phyloP scores from a whole-genome alignment of 2,329 filamentous ascomycete species.

The Talaromyces rugulosus region DNA sequence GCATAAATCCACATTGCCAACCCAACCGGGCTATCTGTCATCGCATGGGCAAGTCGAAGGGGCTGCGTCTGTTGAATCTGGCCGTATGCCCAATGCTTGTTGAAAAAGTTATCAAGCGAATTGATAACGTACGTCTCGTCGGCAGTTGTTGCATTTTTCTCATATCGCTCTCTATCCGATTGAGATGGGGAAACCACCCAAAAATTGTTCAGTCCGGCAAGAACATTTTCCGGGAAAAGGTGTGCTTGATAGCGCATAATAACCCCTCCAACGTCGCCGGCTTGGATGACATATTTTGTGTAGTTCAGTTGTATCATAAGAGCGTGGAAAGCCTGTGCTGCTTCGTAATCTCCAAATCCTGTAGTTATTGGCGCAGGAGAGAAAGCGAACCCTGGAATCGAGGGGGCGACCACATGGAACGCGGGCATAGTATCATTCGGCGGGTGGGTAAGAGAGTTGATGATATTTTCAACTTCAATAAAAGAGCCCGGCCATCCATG shows the following conservation, averaged over 20 bases:
- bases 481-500: slow-evolving; percentile 72
- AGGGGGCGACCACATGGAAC: slow-evolving; percentile 53
- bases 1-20: slow-evolving; percentile 77
- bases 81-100: slow-evolving; percentile 47
- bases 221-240: slow-evolving; percentile 53
- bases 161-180: slow-evolving; percentile 17
- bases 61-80: slow-evolving; percentile 63
- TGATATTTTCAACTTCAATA: slow-evolving; percentile 60
- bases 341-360: slow-evolving; percentile 58
- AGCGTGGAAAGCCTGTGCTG: slow-evolving; percentile 62
- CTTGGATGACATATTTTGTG: slow-evolving; percentile 56
- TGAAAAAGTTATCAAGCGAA: slow-evolving; percentile 17
- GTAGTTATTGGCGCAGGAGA: slow-evolving; percentile 41
- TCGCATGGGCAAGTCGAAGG: slow-evolving; percentile 65
- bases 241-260: slow-evolving; percentile 60
- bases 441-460: slow-evolving; percentile 43
- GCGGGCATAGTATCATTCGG: slow-evolving; percentile 36
- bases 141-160: slow-evolving; percentile 16
- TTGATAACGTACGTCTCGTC: background rate
- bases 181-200: slow-evolving; percentile 23
- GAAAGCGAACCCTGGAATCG: slow-evolving; percentile 54
- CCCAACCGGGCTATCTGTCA: slow-evolving; percentile 66
- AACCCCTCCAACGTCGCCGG: slow-evolving; percentile 66
- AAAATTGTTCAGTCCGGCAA: slow-evolving; percentile 41
- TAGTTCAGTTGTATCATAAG: slow-evolving; percentile 68